Percentiles rank a stretch among this genome's conserved stretches.
These are phyloP conservation scores for Usnea hakonensis DNA, from an alignment of 495 filamentous ascomycete genomes.

Conservation along the genomic window DNA sequence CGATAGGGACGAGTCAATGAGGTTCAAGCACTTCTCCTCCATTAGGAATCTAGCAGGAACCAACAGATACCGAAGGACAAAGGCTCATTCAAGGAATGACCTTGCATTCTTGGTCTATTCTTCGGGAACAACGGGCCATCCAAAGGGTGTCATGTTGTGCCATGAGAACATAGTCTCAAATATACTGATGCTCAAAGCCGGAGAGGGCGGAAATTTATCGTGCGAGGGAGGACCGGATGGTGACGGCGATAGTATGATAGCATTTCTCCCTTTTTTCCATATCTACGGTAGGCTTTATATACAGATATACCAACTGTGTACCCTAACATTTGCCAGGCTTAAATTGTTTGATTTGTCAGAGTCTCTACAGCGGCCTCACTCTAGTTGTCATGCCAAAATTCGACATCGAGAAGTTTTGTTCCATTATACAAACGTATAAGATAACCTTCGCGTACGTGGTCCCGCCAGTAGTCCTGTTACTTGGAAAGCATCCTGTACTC, in stretches of 20 bases:
- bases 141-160: conserved; percentile 87
- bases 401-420: conserved; percentile 70
- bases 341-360: conserved; percentile 54
- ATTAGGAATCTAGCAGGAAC: conserved; percentile 50
- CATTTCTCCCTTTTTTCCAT: conserved; percentile 89
- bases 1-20: conserved; percentile 48
- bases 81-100: conserved; percentile 44
- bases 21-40: conserved; percentile 68
- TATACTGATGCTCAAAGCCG: conserved; percentile 45
- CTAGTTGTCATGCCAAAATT: conserved; percentile 77
- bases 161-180: conserved; percentile 80
- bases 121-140: conserved; percentile 83
- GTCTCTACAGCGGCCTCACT: conserved; percentile 58
- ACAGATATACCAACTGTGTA: conserved; percentile 4
- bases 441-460: conserved; percentile 78
- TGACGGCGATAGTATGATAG: conserved; percentile 63
- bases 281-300: conserved; percentile 55
- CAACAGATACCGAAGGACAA: conserved; percentile 36
- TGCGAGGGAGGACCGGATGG: conserved; percentile 55
- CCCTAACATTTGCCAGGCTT: conserved; percentile 21
- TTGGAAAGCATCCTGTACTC: conserved; percentile 71
- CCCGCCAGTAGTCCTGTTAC: conserved; percentile 73
- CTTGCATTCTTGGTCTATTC: conserved; percentile 69
- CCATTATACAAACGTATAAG: conserved; percentile 61
- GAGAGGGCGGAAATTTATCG: conserved; percentile 52